Percentiles rank a stretch among this genome's conserved stretches.
These are phyloP conservation scores for Cercospora sp. DNA, from an alignment of 2,329 filamentous ascomycete species.

Conservation along the genomic window DNA sequence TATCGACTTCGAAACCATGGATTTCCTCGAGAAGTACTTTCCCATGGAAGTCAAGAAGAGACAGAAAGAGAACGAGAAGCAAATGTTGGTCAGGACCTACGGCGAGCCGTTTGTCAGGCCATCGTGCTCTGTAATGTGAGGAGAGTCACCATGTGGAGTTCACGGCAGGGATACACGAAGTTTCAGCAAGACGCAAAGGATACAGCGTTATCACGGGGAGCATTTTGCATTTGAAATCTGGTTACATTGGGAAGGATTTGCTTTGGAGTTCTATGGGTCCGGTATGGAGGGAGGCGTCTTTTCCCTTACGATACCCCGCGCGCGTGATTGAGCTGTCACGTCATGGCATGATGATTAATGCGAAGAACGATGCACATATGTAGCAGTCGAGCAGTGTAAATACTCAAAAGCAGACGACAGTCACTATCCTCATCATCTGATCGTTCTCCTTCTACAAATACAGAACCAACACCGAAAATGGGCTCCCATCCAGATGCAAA, in stretches of 20 bases:
- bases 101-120: slow-evolving; percentile 40
- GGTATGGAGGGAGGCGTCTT: neutral
- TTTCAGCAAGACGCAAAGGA: slow-evolving; percentile 9
- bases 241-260: neutral
- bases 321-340: slow-evolving; percentile 10
- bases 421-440: neutral
- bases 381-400: slow-evolving; percentile 1
- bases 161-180: neutral
- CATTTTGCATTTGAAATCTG: neutral
- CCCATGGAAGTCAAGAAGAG: slow-evolving; percentile 66
- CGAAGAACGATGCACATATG: slow-evolving; percentile 1
- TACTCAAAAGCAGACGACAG: neutral
- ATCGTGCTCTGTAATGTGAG: slow-evolving; percentile 37
- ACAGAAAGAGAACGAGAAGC: slow-evolving; percentile 68
- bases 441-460: neutral
- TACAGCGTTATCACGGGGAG: neutral
- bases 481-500: slow-evolving; percentile 44
- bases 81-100: slow-evolving; percentile 58
- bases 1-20: slow-evolving; percentile 67
- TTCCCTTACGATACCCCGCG: slow-evolving; percentile 14
- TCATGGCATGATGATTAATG: slow-evolving; percentile 8
- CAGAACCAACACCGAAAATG: slow-evolving; percentile 6
- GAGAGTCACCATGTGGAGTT: slow-evolving; percentile 13
- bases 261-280: neutral
- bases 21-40: slow-evolving; percentile 74